Evolutionary conservation across 352 stramenopile species (phyloP).

Genomic region (Globisporangium spinosum): DNA sequence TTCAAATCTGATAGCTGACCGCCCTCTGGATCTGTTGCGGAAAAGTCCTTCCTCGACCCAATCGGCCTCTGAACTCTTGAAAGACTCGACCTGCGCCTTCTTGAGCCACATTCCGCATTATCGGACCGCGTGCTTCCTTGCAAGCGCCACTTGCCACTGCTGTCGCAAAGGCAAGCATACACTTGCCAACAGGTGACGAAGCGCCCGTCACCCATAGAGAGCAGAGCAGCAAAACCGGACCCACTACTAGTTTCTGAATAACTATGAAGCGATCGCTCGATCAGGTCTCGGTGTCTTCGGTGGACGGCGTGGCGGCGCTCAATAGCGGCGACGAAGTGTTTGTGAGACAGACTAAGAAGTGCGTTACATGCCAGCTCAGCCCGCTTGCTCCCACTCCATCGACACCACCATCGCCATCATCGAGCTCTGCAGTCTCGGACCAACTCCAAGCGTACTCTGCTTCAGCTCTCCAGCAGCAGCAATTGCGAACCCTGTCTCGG

Average conservation of each 20-base stretch:
- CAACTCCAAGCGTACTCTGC: background rate
- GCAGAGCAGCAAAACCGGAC: background rate
- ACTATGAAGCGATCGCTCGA: conserved; percentile 53
- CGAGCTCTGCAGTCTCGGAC: background rate
- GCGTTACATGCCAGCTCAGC: conserved; percentile 16
- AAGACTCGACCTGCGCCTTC: conserved; percentile 5
- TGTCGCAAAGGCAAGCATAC: background rate
- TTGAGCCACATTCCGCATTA: background rate
- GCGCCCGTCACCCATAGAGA: conserved; percentile 1
- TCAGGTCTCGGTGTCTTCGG: conserved; percentile 21
- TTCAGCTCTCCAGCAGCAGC: background rate
- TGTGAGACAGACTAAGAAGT: conserved; percentile 18
- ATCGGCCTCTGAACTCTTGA: conserved; percentile 10
- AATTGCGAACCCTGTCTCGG: background rate
- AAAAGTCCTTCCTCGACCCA: conserved; percentile 6
- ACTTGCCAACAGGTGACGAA: conserved; percentile 15
- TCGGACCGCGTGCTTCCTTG: background rate
- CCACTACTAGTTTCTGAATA: background rate
- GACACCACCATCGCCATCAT: background rate
- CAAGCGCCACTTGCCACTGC: background rate
- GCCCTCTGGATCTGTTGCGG: conserved; percentile 8
- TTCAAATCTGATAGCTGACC: background rate
- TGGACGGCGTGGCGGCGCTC: background rate
- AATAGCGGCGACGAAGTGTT: conserved; percentile 13
- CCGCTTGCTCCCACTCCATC: background rate